Percentiles rank a stretch among this genome's conserved stretches.
Conservation (phyloP, 192 early-diverging fungal species). For the Coemansia sp. region DNA sequence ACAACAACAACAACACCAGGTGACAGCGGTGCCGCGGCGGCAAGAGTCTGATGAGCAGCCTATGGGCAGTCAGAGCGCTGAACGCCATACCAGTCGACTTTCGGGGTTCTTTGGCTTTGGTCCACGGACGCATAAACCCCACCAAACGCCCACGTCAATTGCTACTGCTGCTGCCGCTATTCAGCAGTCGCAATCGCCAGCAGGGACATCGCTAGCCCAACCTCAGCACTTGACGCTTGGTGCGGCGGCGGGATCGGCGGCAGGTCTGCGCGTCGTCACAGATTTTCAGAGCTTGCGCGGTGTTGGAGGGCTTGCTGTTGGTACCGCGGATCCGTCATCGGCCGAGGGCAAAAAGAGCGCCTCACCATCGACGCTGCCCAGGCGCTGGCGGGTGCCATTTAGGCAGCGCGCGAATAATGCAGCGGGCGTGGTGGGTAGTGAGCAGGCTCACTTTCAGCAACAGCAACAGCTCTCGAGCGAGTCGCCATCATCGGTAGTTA, state of each 20-base stretch:
- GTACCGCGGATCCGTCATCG: constrained; percentile 14
- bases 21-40: background rate
- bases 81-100: constrained; percentile 29
- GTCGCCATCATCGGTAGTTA: background rate
- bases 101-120: constrained; percentile 56
- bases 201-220: background rate
- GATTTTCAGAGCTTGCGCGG: constrained; percentile 40
- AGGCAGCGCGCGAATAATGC: constrained; percentile 21
- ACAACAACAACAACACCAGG: background rate
- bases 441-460: constrained; percentile 11
- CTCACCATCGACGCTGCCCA: constrained; percentile 32
- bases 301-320: background rate
- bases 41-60: background rate
- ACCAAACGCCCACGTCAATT: background rate
- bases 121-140: constrained; percentile 15
- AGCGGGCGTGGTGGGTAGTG: background rate
- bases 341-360: constrained; percentile 36
- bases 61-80: background rate
- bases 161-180: constrained; percentile 2
- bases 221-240: background rate
- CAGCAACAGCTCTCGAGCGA: constrained; percentile 2
- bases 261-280: constrained; percentile 38
- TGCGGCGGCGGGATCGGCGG: background rate
- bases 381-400: constrained; percentile 53
- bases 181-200: constrained; percentile 9